Conservation (phyloP, 257 asterid genomes). For the Osmanthus fragrans region DNA sequence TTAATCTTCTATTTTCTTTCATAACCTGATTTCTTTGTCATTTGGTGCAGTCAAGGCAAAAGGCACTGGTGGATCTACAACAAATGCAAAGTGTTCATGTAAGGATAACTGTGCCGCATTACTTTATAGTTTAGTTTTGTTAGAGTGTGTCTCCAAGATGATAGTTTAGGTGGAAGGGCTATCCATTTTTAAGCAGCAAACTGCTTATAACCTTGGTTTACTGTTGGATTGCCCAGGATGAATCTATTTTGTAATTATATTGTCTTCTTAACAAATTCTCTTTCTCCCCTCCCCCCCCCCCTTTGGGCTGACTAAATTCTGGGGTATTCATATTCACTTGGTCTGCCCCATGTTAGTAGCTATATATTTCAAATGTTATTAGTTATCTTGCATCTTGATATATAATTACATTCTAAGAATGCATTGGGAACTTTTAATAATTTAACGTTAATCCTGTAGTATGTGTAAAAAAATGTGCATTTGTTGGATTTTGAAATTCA, state of each 20-base stretch:
- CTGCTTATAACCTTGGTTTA: constrained; percentile 1
- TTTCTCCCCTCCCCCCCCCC: no score
- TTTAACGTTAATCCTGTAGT: not conserved
- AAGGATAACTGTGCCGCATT: constrained; percentile 39
- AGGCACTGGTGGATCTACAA: constrained; percentile 78
- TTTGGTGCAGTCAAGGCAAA: constrained; percentile 91
- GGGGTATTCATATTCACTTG: not conserved
- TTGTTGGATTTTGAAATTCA: not conserved
- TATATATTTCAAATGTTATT: not conserved
- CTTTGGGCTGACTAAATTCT: no score
- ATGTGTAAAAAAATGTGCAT: not conserved
- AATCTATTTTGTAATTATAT: constrained; percentile 16
- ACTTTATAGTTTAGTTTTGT: constrained; percentile 5
- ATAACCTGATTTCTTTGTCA: constrained; percentile 23
- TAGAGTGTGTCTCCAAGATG: constrained; percentile 5
- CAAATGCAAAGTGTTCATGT: constrained; percentile 91
- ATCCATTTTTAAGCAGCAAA: not conserved
- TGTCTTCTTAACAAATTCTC: not conserved
- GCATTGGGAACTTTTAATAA: not conserved
- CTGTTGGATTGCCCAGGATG: not conserved
- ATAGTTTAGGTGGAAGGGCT: constrained; percentile 3
- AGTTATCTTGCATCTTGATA: not conserved
- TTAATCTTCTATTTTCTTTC: constrained; percentile 4
- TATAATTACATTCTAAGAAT: not conserved
- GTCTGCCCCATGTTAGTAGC: not conserved